phyloP scores from a whole-genome alignment of 1,139 yeast genomes.

The Diutina neorugosa region DNA sequence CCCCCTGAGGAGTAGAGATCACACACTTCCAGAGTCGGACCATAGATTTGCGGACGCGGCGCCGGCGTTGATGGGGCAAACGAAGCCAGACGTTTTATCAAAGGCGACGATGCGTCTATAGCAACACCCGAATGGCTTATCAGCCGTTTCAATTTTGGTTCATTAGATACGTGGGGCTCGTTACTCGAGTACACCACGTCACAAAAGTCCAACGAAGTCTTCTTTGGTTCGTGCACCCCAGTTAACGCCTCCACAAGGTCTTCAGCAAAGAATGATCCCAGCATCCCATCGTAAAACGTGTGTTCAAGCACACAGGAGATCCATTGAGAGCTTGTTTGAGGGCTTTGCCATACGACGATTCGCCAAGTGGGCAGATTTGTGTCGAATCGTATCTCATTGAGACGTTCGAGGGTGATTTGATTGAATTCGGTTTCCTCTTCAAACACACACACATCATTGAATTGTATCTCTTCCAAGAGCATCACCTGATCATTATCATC shows the following conservation, averaged over 20 bases:
- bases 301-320: slow-evolving; percentile 1
- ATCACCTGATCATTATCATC: neutral
- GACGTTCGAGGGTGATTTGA: neutral
- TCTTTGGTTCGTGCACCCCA: neutral
- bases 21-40: neutral
- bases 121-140: neutral
- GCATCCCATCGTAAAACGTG: neutral
- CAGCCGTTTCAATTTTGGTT: neutral
- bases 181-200: neutral
- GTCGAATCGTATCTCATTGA: neutral
- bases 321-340: neutral
- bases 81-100: neutral
- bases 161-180: neutral
- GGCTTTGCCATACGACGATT: neutral
- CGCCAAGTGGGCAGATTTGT: neutral
- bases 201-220: neutral
- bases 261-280: neutral
- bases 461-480: neutral
- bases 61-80: neutral
- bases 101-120: neutral
- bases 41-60: neutral
- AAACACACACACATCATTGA: neutral
- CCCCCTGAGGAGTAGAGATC: neutral
- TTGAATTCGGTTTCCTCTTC: neutral
- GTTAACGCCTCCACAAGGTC: neutral